Conservation (phyloP, 306 rosid species). For the Aeschynomene evenia region DNA sequence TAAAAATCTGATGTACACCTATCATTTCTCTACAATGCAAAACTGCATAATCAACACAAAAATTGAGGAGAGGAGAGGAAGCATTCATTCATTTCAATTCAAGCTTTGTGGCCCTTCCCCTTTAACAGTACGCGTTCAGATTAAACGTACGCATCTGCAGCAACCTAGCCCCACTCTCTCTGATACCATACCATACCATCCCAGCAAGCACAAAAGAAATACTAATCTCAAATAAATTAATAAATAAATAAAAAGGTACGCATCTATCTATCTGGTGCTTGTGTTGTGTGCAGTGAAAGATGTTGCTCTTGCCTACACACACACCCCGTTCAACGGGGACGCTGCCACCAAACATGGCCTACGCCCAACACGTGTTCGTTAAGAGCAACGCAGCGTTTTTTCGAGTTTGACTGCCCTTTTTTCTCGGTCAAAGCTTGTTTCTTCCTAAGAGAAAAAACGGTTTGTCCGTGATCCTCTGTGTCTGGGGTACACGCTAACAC, state of each 20-base stretch:
- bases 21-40: neutral
- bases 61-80: conserved; percentile 4
- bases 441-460: neutral
- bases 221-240: too few relatives aligned
- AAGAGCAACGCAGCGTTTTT: neutral
- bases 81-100: too few relatives aligned
- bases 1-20: too few relatives aligned
- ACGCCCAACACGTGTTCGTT: conserved; percentile 13
- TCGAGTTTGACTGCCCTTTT: conserved; percentile 16
- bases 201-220: neutral
- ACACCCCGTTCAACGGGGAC: neutral
- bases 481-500: conserved; percentile 30
- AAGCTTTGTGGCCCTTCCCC: neutral
- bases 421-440: conserved; percentile 39
- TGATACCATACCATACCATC: too few relatives aligned
- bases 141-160: conserved; percentile 5
- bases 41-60: neutral
- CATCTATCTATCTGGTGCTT: neutral
- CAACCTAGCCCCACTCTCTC: neutral
- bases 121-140: neutral
- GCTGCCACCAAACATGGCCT: neutral
- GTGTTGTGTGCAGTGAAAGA: neutral
- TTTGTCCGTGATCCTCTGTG: conserved; percentile 35
- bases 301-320: neutral
- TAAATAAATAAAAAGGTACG: neutral